Base-by-base conservation (phyloP, 768 basidiomycete genomes). In the Rubroboletus satanas region DNA sequence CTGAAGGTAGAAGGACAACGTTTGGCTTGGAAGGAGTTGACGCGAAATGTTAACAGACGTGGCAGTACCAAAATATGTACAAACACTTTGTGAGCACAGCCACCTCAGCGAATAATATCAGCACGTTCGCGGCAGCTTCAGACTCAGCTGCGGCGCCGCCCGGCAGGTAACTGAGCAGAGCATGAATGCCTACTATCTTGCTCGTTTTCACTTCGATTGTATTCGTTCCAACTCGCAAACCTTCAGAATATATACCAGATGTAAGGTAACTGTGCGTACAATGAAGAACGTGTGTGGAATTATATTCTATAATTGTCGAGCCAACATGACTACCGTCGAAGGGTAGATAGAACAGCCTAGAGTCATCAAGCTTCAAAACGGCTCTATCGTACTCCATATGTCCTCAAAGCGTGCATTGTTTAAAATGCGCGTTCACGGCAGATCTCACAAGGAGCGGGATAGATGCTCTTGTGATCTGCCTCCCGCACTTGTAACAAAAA, bases 401-500 rank as follows among this genome's bases (percentile, higher is more conserved):
- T 51, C 45, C 23, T 64, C 36, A 74, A 50, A 75, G 62, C 14
- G 23, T 44, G 46, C 75, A 77, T 28, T 66, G 61, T 5, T 52
- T 59, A 51, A 69, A 78, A 57, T 77, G 77, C 3, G 56, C 45
- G 9, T 65, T 63, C 7, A 73, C 61, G 8, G 69, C 75, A 6
- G 62, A 54, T 9, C 60, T 57, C 32, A 77, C 66, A 7, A 73
- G 71, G 23, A 62, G 55, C 29, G 57, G 61, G 14, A 70, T 55
- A 3, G 70, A 68, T 6, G 74, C 66, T 29, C 63, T 68, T 35
- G 77, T 74, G 50, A 83, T 83, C 29, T 71, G 63, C n/a, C 68
- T 66, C 15, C 80, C 81, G 53, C 81, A 83, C 15, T 58, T 51
- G 53, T 83, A 83, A 54, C 81, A 83, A 50, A 82, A 83, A 55